Conservation (phyloP, 2,329 filamentous ascomycete genomes). For the Colletotrichum higginsianum region DNA sequence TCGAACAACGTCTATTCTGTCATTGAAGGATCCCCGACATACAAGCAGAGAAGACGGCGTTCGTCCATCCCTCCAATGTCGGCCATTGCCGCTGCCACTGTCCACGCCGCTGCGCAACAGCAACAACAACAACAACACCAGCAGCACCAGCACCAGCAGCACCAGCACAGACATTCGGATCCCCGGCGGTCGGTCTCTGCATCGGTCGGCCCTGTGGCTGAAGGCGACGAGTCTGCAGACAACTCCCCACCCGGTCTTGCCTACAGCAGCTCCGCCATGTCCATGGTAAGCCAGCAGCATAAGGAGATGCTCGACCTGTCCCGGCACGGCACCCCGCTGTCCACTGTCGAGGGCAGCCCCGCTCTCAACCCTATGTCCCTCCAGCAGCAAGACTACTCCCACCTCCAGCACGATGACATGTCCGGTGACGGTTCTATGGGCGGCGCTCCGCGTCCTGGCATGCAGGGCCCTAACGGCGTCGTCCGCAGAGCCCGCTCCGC, state of each 20-base stretch:
- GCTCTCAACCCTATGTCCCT: slow-evolving; percentile 79
- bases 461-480: slow-evolving; percentile 81
- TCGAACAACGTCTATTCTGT: slow-evolving; percentile 91
- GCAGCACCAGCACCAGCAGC: slow-evolving; percentile 15
- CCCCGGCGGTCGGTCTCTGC: slow-evolving; percentile 91
- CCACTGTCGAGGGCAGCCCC: slow-evolving; percentile 86
- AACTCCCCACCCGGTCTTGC: slow-evolving; percentile 85
- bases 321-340: slow-evolving; percentile 90
- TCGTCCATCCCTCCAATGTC: slow-evolving; percentile 89
- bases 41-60: slow-evolving; percentile 95
- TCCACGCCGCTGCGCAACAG: slow-evolving; percentile 66
- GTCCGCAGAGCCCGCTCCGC: slow-evolving; percentile 93
- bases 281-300: slow-evolving; percentile 76
- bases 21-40: slow-evolving; percentile 97
- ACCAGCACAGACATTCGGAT: slow-evolving; percentile 84
- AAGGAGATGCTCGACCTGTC: slow-evolving; percentile 88
- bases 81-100: slow-evolving; percentile 76
- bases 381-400: slow-evolving; percentile 76
- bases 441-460: slow-evolving; percentile 72
- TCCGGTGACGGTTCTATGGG: slow-evolving; percentile 71
- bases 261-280: slow-evolving; percentile 78
- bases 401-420: slow-evolving; percentile 74
- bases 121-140: slow-evolving; percentile 46
- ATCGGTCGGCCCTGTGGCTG: slow-evolving; percentile 85
- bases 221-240: slow-evolving; percentile 83